phyloP scores from a whole-genome alignment of 148 eudicot species.

The Cornus controversa region DNA sequence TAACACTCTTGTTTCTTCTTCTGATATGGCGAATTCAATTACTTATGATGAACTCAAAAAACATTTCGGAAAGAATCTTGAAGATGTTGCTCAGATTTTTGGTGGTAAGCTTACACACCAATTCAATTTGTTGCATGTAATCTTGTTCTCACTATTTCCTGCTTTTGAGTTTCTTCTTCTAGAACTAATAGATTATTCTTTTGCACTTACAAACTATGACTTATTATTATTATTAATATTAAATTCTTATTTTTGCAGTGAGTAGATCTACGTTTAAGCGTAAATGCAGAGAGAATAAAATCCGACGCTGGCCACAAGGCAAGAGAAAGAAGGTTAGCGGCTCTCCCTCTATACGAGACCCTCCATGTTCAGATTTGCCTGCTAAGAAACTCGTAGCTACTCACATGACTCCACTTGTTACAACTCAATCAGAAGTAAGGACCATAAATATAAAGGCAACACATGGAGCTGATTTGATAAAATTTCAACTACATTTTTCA shows the following conservation, averaged over 20 bases:
- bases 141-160: no score
- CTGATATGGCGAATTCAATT: background rate
- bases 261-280: background rate
- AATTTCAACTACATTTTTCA: background rate
- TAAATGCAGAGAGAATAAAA: background rate
- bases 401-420: background rate
- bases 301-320: background rate
- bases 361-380: background rate
- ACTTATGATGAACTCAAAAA: background rate
- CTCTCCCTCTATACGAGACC: background rate
- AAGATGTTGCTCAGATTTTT: slow-evolving; percentile 3
- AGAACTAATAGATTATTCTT: background rate
- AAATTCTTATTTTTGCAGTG: background rate
- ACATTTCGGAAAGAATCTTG: slow-evolving; percentile 5
- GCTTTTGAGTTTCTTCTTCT: no score
- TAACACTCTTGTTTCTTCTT: background rate
- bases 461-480: background rate
- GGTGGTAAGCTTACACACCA: background rate
- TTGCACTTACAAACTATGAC: background rate
- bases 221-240: no score
- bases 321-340: background rate
- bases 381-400: background rate
- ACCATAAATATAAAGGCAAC: background rate
- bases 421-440: background rate
- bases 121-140: no score